A percentile compares a stretch with the other conserved stretches of the same genome.
These are phyloP conservation scores for Stagonosporopsis chrysanthemi DNA, from an alignment of 2,329 filamentous ascomycete species.

Conservation along the genomic window DNA sequence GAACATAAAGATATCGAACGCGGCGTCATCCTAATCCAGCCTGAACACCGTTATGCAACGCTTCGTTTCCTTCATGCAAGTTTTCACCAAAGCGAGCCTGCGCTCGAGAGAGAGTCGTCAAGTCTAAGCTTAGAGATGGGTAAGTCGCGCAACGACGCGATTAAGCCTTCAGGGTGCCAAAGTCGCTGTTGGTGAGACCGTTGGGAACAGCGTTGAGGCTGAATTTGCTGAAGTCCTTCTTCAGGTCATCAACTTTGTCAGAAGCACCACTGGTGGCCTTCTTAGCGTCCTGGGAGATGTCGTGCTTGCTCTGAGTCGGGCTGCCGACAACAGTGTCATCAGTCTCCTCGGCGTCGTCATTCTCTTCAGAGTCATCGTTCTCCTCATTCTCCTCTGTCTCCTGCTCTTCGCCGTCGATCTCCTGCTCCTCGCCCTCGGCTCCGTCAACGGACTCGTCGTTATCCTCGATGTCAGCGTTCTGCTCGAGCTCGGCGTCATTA, in stretches of 20 bases:
- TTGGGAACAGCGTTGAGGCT: conserved; percentile 17
- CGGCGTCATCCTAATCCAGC: background rate
- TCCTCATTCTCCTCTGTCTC: conserved; percentile 6
- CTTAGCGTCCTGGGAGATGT: conserved; percentile 17
- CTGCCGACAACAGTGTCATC: conserved; percentile 22
- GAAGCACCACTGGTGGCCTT: conserved; percentile 6
- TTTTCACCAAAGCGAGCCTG: conserved; percentile 11
- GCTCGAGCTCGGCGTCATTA: conserved; percentile 41
- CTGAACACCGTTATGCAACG: conserved; percentile 16
- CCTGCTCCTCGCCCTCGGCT: conserved; percentile 32
- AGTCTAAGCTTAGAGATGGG: background rate
- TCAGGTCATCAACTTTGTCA: conserved; percentile 13
- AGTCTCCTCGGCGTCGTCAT: conserved; percentile 17
- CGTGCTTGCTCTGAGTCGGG: conserved; percentile 22
- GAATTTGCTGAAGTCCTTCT: conserved; percentile 20
- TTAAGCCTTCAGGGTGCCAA: conserved; percentile 16
- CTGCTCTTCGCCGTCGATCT: conserved; percentile 32
- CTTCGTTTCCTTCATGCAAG: conserved; percentile 13
- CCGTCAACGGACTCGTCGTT: conserved; percentile 22
- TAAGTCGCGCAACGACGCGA: background rate
- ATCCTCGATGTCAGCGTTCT: conserved; percentile 35
- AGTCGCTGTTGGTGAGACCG: conserved; percentile 16
- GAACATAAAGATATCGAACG: conserved; percentile 8
- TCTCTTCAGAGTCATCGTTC: conserved; percentile 5
- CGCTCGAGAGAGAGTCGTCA: conserved; percentile 1